Evolutionary conservation across 1,284 basidiomycete genomes (phyloP).

Genomic region (Puccinia coronata): DNA sequence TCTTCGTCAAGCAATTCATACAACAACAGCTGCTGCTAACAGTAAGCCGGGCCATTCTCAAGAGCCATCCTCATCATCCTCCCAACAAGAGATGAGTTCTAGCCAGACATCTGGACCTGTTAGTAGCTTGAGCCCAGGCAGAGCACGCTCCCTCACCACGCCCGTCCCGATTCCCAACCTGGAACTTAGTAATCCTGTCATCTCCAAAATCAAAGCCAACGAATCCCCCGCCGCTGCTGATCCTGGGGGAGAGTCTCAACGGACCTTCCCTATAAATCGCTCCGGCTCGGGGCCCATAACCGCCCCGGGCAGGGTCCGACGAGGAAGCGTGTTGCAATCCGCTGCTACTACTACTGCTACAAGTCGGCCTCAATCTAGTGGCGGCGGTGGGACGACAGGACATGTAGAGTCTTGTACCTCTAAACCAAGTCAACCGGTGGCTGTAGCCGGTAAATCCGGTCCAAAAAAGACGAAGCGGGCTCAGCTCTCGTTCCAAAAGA

Average conservation of each 20-base stretch:
- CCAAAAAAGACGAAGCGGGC: conserved; percentile 19
- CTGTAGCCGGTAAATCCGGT: not conserved
- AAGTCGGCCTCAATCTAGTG: conserved; percentile 4
- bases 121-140: conserved; percentile 27
- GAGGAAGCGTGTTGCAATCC: not conserved
- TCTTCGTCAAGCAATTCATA: conserved; percentile 25
- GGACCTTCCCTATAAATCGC: not conserved
- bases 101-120: not conserved
- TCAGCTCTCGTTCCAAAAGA: conserved; percentile 27
- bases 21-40: not conserved
- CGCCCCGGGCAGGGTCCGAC: not conserved
- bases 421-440: not conserved
- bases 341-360: no score
- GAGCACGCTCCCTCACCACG: conserved; percentile 38
- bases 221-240: not conserved
- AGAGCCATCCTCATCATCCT: conserved; percentile 1
- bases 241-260: no score
- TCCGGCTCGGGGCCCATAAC: not conserved
- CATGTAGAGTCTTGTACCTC: not conserved
- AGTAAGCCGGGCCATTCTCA: no score
- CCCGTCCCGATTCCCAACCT: conserved; percentile 41
- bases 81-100: not conserved
- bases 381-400: no score
- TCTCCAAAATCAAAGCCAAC: conserved; percentile 13
- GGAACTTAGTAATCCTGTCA: not conserved